These are phyloP conservation scores for Nicotiana undulata DNA, from an alignment of 257 asterid genomes.

Conservation along the genomic window DNA sequence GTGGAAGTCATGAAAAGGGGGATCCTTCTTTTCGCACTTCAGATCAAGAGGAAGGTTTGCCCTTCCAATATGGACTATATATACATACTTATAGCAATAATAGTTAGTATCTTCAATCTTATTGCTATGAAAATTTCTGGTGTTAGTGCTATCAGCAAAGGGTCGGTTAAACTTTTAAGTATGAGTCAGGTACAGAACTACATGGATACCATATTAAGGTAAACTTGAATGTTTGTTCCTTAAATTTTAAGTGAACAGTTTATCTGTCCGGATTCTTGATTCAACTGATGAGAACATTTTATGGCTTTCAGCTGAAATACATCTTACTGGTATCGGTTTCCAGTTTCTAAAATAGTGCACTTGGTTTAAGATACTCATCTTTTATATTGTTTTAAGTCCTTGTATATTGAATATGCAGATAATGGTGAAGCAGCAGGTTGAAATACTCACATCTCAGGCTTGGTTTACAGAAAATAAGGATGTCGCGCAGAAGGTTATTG, in stretches of 20 bases:
- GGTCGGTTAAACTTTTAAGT: background rate
- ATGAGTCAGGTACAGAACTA: too few relatives aligned
- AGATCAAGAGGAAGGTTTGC: too few relatives aligned
- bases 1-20: background rate
- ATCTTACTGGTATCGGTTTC: background rate
- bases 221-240: background rate
- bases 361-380: background rate
- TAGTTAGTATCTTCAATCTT: background rate
- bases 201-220: background rate
- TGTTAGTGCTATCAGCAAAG: background rate
- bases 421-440: constrained; percentile 61
- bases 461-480: constrained; percentile 65
- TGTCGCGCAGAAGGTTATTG: constrained; percentile 60
- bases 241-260: background rate
- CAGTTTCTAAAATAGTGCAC: background rate
- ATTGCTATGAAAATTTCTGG: background rate
- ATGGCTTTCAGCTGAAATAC: background rate
- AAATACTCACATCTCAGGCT: constrained; percentile 74
- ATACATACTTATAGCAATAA: background rate
- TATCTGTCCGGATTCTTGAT: background rate
- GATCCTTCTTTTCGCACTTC: too few relatives aligned
- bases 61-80: background rate
- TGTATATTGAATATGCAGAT: constrained; percentile 31
- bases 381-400: background rate
- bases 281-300: background rate